Evolutionary conservation across 345 rosid species (phyloP), one percentile per base, ranked within the genome.

Genomic region (Dimocarpus longan): DNA sequence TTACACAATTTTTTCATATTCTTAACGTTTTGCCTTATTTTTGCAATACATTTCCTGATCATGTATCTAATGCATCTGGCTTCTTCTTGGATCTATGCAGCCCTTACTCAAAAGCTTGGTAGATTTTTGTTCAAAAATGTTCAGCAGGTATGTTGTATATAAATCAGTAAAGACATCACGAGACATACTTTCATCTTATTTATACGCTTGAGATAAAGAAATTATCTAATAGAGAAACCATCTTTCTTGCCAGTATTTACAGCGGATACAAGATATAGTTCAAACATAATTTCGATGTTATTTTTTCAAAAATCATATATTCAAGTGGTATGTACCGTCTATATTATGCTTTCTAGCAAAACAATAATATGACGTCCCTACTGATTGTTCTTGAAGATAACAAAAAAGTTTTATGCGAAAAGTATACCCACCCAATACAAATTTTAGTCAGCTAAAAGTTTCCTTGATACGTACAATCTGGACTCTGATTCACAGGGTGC

Each of bases 401-500:
- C 15, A 15, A 10, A 48, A 10, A 48, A 15, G 2, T 48, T 48
- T 8, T 48, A 48, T 5, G 15, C 54, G 37, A 48, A 48, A 48
- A 3, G 12, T 50, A 50, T 50, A 50, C 13, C 1, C 15, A 50
- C 56, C 15, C 56, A 3, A 3, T 15, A 50, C 56, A 0, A 50
- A 50, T 15, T 50, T 50, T 50, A 50, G 56, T 50, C 5, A 4
- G 56, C 5, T 42, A 42, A 42, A 22, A 8, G 32, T 48, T 10
- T 19, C 37, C 37, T 12, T 24, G 10, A 7, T n/a, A 63, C 9
- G 5, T 42, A 62, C 43, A 39, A 43, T 64, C 28, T 26, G 56
- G 19, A 50, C 16, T 50, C 56, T 50, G 19, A 28, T 43, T 26
- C 52, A 66, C 48, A 91, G 90, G 92, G 92, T 21, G 92, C 95